These are phyloP conservation scores for Jimgerdemannia flammicorona DNA, from an alignment of 192 early-diverging fungal species.

Conservation along the genomic window DNA sequence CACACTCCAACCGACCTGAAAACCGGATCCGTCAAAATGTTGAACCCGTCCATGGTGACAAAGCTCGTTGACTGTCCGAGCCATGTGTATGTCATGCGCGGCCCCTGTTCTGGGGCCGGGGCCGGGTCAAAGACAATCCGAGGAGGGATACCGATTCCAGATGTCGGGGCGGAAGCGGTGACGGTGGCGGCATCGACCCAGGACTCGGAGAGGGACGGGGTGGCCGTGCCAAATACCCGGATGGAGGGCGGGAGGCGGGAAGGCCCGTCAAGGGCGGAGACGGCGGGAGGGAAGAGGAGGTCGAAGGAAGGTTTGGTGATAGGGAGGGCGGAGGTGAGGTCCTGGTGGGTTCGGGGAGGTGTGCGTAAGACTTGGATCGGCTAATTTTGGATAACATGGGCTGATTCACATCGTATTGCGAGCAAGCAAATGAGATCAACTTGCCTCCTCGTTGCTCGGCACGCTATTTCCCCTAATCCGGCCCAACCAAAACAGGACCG, in stretches of 20 bases:
- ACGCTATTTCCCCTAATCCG: slow-evolving; percentile 24
- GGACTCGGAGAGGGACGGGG: neutral
- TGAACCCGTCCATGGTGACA: slow-evolving; percentile 50
- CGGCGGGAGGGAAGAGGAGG: neutral
- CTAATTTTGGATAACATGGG: neutral
- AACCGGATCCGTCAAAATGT: slow-evolving; percentile 50
- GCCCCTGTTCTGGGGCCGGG: neutral
- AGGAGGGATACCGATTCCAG: slow-evolving; percentile 26
- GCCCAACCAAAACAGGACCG: slow-evolving; percentile 18
- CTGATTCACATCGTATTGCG: neutral
- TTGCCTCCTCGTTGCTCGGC: slow-evolving; percentile 11
- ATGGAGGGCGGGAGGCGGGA: neutral
- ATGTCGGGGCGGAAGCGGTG: slow-evolving; percentile 14
- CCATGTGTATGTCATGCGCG: neutral
- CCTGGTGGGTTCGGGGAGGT: slow-evolving; percentile 2
- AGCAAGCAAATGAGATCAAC: neutral
- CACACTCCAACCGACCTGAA: slow-evolving; percentile 32
- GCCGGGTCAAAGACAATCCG: neutral
- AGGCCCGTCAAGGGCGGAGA: neutral
- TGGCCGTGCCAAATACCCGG: neutral
- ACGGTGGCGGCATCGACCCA: slow-evolving; percentile 11
- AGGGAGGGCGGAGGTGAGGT: neutral
- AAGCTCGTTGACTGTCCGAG: slow-evolving; percentile 50
- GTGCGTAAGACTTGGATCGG: slow-evolving; percentile 14
- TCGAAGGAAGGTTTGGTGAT: slow-evolving; percentile 1